phyloP scores from a whole-genome alignment of 2,329 filamentous ascomycete species.

The Phaeosphaeriaceae sp. region DNA sequence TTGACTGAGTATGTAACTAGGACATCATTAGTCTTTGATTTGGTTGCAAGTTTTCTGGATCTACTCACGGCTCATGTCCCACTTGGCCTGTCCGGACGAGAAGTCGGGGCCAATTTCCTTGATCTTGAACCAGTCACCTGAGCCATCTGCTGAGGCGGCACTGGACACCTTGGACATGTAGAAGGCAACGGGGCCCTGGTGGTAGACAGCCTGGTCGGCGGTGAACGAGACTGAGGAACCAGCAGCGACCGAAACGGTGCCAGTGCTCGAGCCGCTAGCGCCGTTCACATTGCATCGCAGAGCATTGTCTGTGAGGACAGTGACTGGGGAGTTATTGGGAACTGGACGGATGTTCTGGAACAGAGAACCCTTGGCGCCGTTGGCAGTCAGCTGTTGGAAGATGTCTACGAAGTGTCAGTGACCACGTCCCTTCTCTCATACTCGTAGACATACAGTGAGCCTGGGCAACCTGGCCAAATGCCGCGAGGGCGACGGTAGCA shows the following conservation, averaged over 20 bases:
- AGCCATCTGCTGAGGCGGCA: constrained; percentile 44
- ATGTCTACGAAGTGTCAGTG: constrained; percentile 37
- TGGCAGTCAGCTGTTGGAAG: constrained; percentile 47
- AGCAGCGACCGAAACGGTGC: constrained; percentile 44
- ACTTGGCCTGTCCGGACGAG: constrained; percentile 38
- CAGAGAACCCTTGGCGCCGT: constrained; percentile 40
- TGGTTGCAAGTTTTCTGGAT: not conserved
- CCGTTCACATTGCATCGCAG: constrained; percentile 49
- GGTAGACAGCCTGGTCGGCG: constrained; percentile 47
- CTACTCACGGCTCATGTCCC: constrained; percentile 42
- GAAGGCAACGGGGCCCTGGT: constrained; percentile 47
- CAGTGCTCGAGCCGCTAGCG: constrained; percentile 33
- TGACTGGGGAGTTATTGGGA: constrained; percentile 49
- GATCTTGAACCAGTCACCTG: constrained; percentile 49
- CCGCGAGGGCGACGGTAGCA: constrained; percentile 38
- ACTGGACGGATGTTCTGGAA: constrained; percentile 49
- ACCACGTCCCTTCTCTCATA: not conserved
- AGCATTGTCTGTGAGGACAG: constrained; percentile 35
- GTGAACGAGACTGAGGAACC: constrained; percentile 45
- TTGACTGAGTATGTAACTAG: constrained; percentile 44
- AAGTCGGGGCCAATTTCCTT: constrained; percentile 49
- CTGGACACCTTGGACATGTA: constrained; percentile 48
- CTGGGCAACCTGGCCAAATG: constrained; percentile 44
- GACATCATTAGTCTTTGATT: constrained; percentile 11
- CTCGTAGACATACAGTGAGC: constrained; percentile 41